Base-by-base conservation (phyloP, 2,329 filamentous ascomycete species). In the Pyrenochaeta sp. region DNA sequence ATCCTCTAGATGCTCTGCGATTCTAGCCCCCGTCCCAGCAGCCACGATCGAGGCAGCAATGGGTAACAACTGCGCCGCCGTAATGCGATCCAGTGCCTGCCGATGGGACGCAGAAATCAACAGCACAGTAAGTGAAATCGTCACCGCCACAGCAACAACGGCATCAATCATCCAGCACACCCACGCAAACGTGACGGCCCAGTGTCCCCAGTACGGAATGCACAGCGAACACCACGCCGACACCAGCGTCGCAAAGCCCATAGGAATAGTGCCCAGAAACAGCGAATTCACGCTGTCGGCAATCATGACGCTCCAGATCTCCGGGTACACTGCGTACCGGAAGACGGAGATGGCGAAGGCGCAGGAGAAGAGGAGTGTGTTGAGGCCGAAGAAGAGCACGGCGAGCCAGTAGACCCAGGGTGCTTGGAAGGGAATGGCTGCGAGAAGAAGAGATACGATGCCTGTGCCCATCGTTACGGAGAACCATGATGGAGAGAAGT, bases 211-310 rank as follows among this genome's bases (percentile, higher is more conserved):
- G n/a, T 70, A 72, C 0, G 79, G 79, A 6, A 79, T 74, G 63
- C 84, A 87, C 22, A 83, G 74, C 21, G 82, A 75, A 9, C 84
- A 75, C 63, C 83, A 81, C 78, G 85, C 84, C 49, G 85, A 83
- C 48, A 88, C 80, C 29, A 89, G 82, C 2, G 85, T 88, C 0
- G 84, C 81, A 44, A 89, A 79, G 0, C 79, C 85, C 83, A 89
- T 88, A 0, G 85, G 85, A 21, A 87, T 79, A 0, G 83, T 86
- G 0, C 72, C 86, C 3, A 90, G 70, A 53, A 89, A 90, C 39
- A 90, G 74, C 1, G 82, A 85, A 59, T 90, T 84, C 1, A 78
- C 79, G 0, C 84, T 85, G 36, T 90, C 83, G 2, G 74, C 71
- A 23, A 89, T 78, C 85, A 90, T 87, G 11, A 79, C 81, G 0